Evolutionary conservation across 441 rosid genomes (phyloP).

Genomic region (Croton laevigatus): DNA sequence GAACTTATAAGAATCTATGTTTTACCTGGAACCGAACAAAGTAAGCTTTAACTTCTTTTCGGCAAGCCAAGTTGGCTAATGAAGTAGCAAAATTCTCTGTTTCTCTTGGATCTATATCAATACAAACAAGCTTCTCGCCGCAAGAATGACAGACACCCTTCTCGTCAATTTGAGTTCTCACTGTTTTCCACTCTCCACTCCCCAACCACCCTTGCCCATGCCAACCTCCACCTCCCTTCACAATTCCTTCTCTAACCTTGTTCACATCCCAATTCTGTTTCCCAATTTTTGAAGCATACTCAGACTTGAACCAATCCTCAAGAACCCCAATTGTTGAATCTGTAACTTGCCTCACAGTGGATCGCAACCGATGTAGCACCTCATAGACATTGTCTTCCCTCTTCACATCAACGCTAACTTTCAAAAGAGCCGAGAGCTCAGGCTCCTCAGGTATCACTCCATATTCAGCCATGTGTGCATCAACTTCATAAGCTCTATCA

Average conservation of each 20-base stretch:
- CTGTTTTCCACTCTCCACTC: conserved; percentile 66
- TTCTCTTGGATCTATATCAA: conserved; percentile 87
- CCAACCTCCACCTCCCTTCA: conserved; percentile 95
- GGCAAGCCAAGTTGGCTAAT: conserved; percentile 58
- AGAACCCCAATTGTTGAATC: conserved; percentile 49
- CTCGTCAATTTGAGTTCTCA: conserved; percentile 59
- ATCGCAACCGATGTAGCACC: conserved; percentile 67
- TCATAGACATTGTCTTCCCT: conserved; percentile 65
- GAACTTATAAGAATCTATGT: not conserved
- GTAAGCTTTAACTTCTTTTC: conserved; percentile 56
- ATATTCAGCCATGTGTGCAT: conserved; percentile 67
- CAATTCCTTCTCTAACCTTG: conserved; percentile 53
- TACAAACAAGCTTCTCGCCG: conserved; percentile 80
- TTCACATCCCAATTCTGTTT: conserved; percentile 52
- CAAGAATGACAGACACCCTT: conserved; percentile 71
- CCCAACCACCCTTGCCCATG: conserved; percentile 97
- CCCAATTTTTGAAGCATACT: conserved; percentile 57
- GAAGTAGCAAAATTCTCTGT: conserved; percentile 68
- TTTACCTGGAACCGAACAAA: conserved; percentile 70
- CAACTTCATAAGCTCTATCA: conserved; percentile 73
- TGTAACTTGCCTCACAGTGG: conserved; percentile 71
- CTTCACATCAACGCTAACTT: conserved; percentile 52
- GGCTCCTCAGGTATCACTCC: conserved; percentile 77
- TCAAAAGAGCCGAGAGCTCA: conserved; percentile 73
- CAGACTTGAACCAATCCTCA: conserved; percentile 77